Base-by-base conservation (phyloP, 2,329 filamentous ascomycete species). In the Metarhizium brunneum region DNA sequence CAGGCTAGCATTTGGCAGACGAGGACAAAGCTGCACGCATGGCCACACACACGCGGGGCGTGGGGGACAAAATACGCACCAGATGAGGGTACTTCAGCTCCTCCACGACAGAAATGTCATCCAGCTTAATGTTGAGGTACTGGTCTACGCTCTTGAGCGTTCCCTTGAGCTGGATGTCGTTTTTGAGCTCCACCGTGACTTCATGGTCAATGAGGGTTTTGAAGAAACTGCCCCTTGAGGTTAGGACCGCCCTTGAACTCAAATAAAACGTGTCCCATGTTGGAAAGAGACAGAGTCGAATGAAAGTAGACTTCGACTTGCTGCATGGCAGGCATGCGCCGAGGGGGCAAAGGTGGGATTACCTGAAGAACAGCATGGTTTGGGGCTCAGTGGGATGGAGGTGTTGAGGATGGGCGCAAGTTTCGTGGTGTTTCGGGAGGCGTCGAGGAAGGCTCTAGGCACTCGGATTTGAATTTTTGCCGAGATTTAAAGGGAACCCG, bases 151-250 rank as follows among this genome's bases (percentile, higher is more conserved):
- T 95, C 79, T 97, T 99, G 63, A 99, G 81, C 40, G 87, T 95
- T 62, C 94, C 94, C 65, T 90, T 89, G 71, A 99, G 95, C 69
- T 92, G 91, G 65, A 99, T 95, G 75, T 99, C 94, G 73, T 99
- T 99, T 77, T 99, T 99, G 71, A 99, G 88, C 78, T 99, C 94
- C 69, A 99, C 91, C 50, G 92, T 97, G 68, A 99, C 92, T 78
- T 95, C 86, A 64, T 94, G 88, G 78, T 96, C 94, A 71, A 96
- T 95, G 67, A 97, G 88, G 54, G 92, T 97, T 74, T 97, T 97
- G 85, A 97, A 97, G 79, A 96, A 97, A 77, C 89, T 94, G 68
- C 20, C 30, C 30, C 6, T 18, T 32, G 3, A 25, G 25, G 47
- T 38, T 20, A 45, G 30, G 10, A 40, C 32, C 10, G 32, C 32